Conservation (phyloP, 805 yeast species). For the Spathaspora boniae region DNA sequence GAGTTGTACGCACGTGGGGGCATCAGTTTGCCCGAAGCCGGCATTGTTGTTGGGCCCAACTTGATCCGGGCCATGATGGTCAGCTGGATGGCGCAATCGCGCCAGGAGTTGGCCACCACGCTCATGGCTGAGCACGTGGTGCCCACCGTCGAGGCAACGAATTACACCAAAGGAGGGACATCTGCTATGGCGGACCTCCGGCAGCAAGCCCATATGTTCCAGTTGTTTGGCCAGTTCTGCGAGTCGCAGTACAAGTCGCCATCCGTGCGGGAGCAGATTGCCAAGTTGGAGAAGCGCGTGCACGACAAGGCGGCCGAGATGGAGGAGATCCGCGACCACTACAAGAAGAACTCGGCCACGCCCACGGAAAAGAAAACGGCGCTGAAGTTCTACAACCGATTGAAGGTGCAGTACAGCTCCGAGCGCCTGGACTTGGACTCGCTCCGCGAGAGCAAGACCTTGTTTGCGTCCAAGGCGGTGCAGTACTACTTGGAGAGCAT, state of each 20-base stretch:
- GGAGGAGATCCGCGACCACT: constrained; percentile 44
- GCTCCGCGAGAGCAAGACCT: constrained; percentile 33
- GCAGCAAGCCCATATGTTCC: constrained; percentile 46
- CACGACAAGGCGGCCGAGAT: constrained; percentile 44
- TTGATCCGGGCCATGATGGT: constrained; percentile 45
- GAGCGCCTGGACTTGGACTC: constrained; percentile 47
- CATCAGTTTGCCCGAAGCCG: constrained; percentile 13
- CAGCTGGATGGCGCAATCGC: constrained; percentile 69
- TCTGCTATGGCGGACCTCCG: constrained; percentile 12
- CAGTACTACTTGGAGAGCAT: constrained; percentile 57
- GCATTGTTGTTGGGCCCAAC: constrained; percentile 17
- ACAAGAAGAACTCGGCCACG: constrained; percentile 36
- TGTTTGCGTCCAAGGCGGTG: constrained; percentile 51
- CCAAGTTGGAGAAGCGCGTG: constrained; percentile 38
- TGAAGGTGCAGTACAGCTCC: constrained; percentile 44
- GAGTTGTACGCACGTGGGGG: constrained; percentile 12
- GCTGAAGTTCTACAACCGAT: constrained; percentile 46
- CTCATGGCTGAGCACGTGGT: constrained; percentile 58
- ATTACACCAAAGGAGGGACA: no score
- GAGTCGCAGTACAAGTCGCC: constrained; percentile 55
- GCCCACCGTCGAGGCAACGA: constrained; percentile 38
- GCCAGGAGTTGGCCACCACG: constrained; percentile 59
- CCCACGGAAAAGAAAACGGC: constrained; percentile 51
- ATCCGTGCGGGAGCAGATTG: constrained; percentile 42
- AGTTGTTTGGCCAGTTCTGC: constrained; percentile 69